phyloP scores from a whole-genome alignment of 2,329 filamentous ascomycete genomes.

The Tolypocladium amazonense region DNA sequence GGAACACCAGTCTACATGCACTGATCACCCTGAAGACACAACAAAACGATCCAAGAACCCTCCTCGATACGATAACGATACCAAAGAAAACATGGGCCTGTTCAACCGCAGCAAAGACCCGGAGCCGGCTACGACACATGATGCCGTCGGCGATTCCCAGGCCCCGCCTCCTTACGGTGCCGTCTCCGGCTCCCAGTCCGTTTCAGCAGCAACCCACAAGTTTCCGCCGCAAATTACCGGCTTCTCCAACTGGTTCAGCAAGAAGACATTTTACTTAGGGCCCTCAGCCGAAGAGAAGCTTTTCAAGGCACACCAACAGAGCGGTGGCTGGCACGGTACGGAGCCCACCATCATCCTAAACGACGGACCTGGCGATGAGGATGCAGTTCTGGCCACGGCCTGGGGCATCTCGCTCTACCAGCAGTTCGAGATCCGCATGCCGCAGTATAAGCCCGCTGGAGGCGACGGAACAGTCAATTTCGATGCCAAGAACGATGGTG shows the following conservation, averaged over 20 bases:
- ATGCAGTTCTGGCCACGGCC: background rate
- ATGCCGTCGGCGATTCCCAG: background rate
- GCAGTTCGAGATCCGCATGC: background rate
- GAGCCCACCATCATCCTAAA: background rate
- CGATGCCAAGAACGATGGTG: background rate
- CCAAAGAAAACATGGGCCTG: background rate
- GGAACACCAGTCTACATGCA: background rate
- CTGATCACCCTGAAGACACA: background rate
- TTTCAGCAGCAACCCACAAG: background rate
- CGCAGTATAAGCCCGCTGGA: background rate
- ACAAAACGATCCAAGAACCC: background rate
- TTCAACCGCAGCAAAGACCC: background rate
- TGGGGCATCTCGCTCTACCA: background rate
- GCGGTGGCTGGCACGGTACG: background rate
- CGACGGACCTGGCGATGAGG: background rate
- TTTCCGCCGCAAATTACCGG: background rate
- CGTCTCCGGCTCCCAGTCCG: background rate
- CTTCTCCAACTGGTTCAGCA: background rate
- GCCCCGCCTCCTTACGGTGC: background rate
- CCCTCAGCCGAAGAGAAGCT: background rate
- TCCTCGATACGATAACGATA: background rate
- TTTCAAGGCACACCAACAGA: background rate
- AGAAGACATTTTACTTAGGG: background rate
- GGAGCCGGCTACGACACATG: background rate
- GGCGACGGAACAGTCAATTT: background rate